phyloP scores from a whole-genome alignment of 768 basidiomycete genomes.

The Suillus luteus region DNA sequence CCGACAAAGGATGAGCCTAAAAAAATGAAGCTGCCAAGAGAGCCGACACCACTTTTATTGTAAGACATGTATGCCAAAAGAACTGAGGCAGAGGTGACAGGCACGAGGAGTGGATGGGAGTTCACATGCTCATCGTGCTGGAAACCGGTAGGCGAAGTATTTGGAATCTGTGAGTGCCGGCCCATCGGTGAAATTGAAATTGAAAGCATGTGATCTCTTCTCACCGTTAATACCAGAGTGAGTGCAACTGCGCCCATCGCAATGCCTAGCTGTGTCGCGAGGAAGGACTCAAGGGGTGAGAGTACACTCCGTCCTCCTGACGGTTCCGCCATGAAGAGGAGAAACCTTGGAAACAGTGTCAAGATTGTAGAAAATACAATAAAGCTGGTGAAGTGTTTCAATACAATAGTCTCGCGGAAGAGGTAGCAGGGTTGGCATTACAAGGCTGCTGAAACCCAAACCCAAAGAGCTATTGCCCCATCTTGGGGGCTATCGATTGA shows the following conservation, averaged over 20 bases:
- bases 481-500: conserved; percentile 20
- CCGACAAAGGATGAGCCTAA: conserved; percentile 53
- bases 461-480: conserved; percentile 39
- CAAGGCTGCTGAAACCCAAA: conserved; percentile 36
- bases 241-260: conserved; percentile 56
- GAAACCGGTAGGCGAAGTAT: conserved; percentile 34
- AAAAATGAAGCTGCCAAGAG: conserved; percentile 54
- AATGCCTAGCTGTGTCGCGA: conserved; percentile 67
- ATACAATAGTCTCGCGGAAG: conserved; percentile 5
- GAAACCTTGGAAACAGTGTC: conserved; percentile 58
- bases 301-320: conserved; percentile 45
- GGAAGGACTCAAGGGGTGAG: conserved; percentile 69
- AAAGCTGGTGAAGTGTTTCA: conserved; percentile 32
- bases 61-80: conserved; percentile 66
- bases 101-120: conserved; percentile 63
- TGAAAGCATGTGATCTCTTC: conserved; percentile 24
- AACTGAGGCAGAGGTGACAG: conserved; percentile 55
- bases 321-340: conserved; percentile 66
- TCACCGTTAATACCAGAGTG: conserved; percentile 60
- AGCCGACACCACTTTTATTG: conserved; percentile 58
- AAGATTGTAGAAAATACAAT: conserved; percentile 39
- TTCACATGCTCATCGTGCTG: conserved; percentile 28
- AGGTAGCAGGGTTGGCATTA: neutral
- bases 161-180: conserved; percentile 42
- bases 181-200: neutral